Conservation (phyloP, 2,329 filamentous ascomycete genomes). For the Fonsecaea erecta region DNA sequence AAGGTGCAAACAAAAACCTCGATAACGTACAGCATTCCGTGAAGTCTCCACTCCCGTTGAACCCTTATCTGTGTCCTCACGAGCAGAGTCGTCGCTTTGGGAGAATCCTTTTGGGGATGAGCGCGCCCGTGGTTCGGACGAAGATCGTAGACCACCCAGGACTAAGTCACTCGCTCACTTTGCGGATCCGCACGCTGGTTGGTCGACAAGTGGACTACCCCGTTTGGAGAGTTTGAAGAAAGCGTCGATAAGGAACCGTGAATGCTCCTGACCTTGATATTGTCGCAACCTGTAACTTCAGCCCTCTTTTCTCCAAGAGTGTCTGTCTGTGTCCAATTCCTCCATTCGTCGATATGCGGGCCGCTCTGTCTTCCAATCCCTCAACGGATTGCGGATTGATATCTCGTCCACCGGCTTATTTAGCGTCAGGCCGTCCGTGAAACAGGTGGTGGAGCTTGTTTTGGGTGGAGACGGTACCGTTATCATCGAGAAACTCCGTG, state of each 20-base stretch:
- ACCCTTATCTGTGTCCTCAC: not conserved
- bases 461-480: not conserved
- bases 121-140: not conserved
- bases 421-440: not conserved
- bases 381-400: not conserved
- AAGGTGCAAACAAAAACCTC: not conserved
- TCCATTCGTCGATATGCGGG: not conserved
- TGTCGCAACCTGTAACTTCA: not conserved
- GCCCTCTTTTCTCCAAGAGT: not conserved
- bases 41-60: not conserved
- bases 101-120: not conserved
- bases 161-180: not conserved
- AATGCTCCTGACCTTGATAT: not conserved
- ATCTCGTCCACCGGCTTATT: not conserved
- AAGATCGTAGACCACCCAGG: conserved; percentile 9
- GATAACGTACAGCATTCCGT: not conserved
- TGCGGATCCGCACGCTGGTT: conserved; percentile 10
- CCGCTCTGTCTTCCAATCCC: not conserved
- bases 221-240: not conserved
- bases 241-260: not conserved
- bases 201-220: not conserved
- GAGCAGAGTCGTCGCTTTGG: not conserved
- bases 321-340: not conserved
- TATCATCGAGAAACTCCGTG: conserved; percentile 3
- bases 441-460: not conserved